phyloP scores from a whole-genome alignment of 768 basidiomycete genomes.

The Suillus clintonianus region DNA sequence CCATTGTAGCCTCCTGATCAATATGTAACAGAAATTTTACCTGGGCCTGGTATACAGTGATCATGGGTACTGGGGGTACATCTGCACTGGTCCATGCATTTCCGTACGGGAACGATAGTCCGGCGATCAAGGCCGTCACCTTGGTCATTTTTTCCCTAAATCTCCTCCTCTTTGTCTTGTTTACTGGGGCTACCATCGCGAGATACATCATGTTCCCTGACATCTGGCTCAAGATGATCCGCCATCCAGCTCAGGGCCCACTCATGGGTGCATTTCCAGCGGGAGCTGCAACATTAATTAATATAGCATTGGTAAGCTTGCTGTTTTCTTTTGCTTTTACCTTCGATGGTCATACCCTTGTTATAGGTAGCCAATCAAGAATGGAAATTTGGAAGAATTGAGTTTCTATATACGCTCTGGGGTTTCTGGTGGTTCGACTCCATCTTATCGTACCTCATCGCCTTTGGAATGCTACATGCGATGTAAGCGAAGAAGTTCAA shows the following conservation, averaged over 20 bases:
- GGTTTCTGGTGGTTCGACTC: conserved; percentile 56
- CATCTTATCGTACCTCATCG: conserved; percentile 40
- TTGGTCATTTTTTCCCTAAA: conserved; percentile 43
- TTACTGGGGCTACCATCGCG: conserved; percentile 34
- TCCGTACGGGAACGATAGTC: conserved; percentile 40
- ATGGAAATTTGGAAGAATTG: conserved; percentile 35
- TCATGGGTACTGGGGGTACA: conserved; percentile 49
- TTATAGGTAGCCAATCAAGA: conserved; percentile 35
- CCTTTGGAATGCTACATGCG: conserved; percentile 50
- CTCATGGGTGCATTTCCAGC: conserved; percentile 47
- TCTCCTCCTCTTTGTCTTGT: conserved; percentile 38
- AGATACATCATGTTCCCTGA: conserved; percentile 45
- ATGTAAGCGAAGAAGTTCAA: conserved; percentile 35
- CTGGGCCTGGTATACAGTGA: conserved; percentile 48
- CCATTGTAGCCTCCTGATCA: background rate
- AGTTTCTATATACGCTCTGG: conserved; percentile 45
- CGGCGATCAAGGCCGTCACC: conserved; percentile 35
- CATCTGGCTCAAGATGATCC: conserved; percentile 47
- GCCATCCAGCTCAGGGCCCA: conserved; percentile 46
- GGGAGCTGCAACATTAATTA: conserved; percentile 47
- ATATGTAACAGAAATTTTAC: conserved; percentile 41
- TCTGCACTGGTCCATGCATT: conserved; percentile 43
- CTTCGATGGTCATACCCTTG: background rate
- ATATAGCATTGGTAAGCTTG: conserved; percentile 36
- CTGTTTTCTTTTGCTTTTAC: background rate